Conservation (phyloP, 345 rosid genomes). For the Lagerstroemia speciosa region DNA sequence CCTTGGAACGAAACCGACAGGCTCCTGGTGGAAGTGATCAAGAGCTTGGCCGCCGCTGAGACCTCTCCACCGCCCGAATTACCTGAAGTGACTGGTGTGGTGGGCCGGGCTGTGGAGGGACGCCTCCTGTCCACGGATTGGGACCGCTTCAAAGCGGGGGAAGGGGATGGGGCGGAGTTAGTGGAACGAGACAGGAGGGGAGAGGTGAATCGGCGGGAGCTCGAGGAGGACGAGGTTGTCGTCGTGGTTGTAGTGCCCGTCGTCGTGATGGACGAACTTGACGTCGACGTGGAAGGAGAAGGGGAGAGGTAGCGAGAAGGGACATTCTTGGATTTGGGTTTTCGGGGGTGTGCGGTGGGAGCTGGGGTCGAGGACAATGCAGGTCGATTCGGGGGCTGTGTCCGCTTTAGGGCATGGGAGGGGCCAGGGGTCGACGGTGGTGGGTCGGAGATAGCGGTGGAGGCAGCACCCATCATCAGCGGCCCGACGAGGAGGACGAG, state of each 20-base stretch:
- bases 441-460: slow-evolving; percentile 5
- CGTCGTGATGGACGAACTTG: background rate
- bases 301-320: slow-evolving; percentile 85
- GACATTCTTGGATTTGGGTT: slow-evolving; percentile 70
- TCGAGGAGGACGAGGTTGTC: slow-evolving; percentile 28
- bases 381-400: background rate
- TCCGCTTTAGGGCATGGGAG: background rate
- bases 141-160: slow-evolving; percentile 51
- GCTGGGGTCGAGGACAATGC: background rate
- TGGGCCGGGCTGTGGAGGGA: slow-evolving; percentile 16
- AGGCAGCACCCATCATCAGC: background rate
- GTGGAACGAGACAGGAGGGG: slow-evolving; percentile 51
- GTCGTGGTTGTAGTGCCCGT: slow-evolving; percentile 14
- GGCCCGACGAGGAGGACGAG: background rate
- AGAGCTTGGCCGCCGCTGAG: slow-evolving; percentile 57
- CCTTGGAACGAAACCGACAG: slow-evolving; percentile 98
- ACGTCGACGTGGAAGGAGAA: slow-evolving; percentile 40
- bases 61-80: slow-evolving; percentile 27
- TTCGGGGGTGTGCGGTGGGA: slow-evolving; percentile 17
- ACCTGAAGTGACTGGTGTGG: slow-evolving; percentile 22
- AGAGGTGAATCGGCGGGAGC: slow-evolving; percentile 45
- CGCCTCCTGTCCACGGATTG: slow-evolving; percentile 72
- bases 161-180: slow-evolving; percentile 28
- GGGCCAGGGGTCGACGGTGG: slow-evolving; percentile 2
- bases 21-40: slow-evolving; percentile 76